Conservation (phyloP, 2,329 filamentous ascomycete species). For the Fusarium sp. region DNA sequence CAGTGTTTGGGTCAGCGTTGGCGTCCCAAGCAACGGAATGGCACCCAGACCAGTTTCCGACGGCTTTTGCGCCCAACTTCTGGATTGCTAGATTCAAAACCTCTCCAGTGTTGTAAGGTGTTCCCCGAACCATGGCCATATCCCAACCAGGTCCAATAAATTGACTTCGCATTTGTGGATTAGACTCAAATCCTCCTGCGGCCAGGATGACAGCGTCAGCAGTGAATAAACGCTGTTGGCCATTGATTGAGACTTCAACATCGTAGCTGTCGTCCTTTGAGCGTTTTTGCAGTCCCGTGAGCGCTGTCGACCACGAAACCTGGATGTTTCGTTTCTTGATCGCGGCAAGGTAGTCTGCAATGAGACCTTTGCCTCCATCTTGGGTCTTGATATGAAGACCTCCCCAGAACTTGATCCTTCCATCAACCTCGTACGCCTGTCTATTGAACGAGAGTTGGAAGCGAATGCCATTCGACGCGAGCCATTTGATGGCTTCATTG, state of each 20-base stretch:
- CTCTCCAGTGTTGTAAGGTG: slow-evolving; percentile 29
- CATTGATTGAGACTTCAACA: not conserved
- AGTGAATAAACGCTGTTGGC: rapidly evolving
- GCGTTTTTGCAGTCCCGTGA: not conserved
- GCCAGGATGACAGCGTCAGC: slow-evolving; percentile 5
- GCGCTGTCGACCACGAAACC: slow-evolving; percentile 14
- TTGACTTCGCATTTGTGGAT: slow-evolving; percentile 66
- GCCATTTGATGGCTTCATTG: slow-evolving; percentile 18
- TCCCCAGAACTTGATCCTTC: slow-evolving; percentile 19
- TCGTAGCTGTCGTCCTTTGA: not conserved
- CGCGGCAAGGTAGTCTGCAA: slow-evolving; percentile 16
- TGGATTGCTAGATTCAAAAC: slow-evolving; percentile 2
- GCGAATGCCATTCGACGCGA: slow-evolving; percentile 14
- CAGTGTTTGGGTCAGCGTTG: slow-evolving; percentile 15
- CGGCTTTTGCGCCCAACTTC: slow-evolving; percentile 1
- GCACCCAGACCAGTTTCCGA: slow-evolving; percentile 13
- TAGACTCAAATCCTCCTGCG: slow-evolving; percentile 53
- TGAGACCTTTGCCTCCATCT: slow-evolving; percentile 19
- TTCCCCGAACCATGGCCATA: slow-evolving; percentile 46
- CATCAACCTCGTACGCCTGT: slow-evolving; percentile 16
- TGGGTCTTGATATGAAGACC: slow-evolving; percentile 18
- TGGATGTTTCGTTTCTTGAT: not conserved
- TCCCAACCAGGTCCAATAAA: slow-evolving; percentile 56
- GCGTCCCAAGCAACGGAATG: slow-evolving; percentile 24
- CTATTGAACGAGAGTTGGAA: slow-evolving; percentile 22